Conservation (phyloP, 2,329 filamentous ascomycete species). For the Eurotiales sp. region DNA sequence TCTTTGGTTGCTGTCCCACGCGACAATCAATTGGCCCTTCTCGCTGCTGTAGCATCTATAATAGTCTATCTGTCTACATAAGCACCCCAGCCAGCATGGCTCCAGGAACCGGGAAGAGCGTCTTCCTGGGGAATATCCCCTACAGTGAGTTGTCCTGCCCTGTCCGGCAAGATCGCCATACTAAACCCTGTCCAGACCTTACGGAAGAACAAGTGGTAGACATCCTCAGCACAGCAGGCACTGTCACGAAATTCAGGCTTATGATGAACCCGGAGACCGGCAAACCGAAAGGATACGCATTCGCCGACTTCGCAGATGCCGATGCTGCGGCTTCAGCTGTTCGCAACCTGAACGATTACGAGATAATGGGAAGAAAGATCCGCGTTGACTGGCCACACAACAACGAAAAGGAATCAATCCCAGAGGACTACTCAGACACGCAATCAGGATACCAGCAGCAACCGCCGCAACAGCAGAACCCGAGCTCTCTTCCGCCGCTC, state of each 20-base stretch:
- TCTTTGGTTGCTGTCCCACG: neutral
- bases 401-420: slow-evolving; percentile 67
- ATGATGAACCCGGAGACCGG: slow-evolving; percentile 96
- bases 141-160: slow-evolving; percentile 69
- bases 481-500: slow-evolving; percentile 67
- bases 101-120: slow-evolving; percentile 43
- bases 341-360: slow-evolving; percentile 90
- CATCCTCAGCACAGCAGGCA: slow-evolving; percentile 85
- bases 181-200: slow-evolving; percentile 58
- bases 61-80: no score
- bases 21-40: no score
- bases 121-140: slow-evolving; percentile 59
- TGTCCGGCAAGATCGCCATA: slow-evolving; percentile 17
- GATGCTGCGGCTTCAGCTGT: slow-evolving; percentile 92
- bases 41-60: neutral
- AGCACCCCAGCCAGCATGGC: slow-evolving; percentile 34
- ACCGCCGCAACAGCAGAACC: slow-evolving; percentile 38
- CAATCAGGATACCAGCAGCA: slow-evolving; percentile 31
- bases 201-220: slow-evolving; percentile 95
- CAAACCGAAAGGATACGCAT: slow-evolving; percentile 92
- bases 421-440: slow-evolving; percentile 42
- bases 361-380: slow-evolving; percentile 91
- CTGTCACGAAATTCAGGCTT: slow-evolving; percentile 85
- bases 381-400: slow-evolving; percentile 96
- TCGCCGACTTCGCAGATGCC: slow-evolving; percentile 89